Evolutionary conservation across 169 alveolate genomes (phyloP).

Genomic region (Cryptosporidium muris): DNA sequence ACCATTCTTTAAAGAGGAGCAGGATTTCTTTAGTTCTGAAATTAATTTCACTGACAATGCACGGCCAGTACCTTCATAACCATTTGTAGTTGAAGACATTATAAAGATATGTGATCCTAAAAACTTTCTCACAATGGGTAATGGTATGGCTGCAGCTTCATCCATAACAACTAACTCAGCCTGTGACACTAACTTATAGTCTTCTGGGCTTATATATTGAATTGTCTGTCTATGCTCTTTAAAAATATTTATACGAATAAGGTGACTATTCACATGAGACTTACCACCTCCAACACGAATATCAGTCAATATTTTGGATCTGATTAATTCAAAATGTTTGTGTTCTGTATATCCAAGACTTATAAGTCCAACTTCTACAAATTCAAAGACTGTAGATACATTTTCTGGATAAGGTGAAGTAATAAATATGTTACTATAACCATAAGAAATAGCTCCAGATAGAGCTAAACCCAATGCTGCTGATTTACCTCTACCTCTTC

Average conservation of each 20-base stretch:
- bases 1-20: conserved; percentile 57
- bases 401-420: conserved; percentile 99
- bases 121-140: conserved; percentile 93
- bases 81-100: conserved; percentile 98
- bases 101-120: conserved; percentile 91
- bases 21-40: conserved; percentile 84
- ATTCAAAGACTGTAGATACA: conserved; percentile 95
- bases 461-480: conserved; percentile 96
- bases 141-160: conserved; percentile 99
- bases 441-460: conserved; percentile 90
- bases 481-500: conserved; percentile 99
- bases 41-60: conserved; percentile 96
- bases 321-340: conserved; percentile 86
- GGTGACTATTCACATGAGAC: conserved; percentile 76
- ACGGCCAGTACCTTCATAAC: conserved; percentile 99
- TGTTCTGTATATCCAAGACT: conserved; percentile 91
- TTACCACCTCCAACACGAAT: conserved; percentile 63
- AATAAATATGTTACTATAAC: conserved; percentile 92
- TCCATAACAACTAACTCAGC: conserved; percentile 95
- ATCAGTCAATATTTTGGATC: conserved; percentile 67
- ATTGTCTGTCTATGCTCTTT: conserved; percentile 89
- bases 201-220: conserved; percentile 87
- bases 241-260: conserved; percentile 82
- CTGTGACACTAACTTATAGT: conserved; percentile 73
- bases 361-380: conserved; percentile 93